phyloP scores from a whole-genome alignment of 352 stramenopile genomes.

The Phytophthora citricola region DNA sequence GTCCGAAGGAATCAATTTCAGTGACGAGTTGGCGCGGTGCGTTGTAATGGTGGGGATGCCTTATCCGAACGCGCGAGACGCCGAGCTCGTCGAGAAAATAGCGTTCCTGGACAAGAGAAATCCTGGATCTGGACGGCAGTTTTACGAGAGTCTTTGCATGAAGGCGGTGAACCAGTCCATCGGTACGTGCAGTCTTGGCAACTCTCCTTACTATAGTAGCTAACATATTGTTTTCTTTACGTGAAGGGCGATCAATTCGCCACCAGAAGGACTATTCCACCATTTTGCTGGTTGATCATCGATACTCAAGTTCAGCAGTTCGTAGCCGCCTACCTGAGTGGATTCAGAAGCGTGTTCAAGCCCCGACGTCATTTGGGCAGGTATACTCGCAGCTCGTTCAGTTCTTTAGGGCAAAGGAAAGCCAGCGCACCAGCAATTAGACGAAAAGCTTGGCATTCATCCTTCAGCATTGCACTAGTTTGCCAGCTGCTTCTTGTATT shows the following conservation, averaged over 20 bases:
- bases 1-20: conserved; percentile 99
- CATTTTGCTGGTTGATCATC: conserved; percentile 96
- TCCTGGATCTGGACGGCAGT: conserved; percentile 80
- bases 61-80: conserved; percentile 97
- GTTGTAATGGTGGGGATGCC: conserved; percentile 99
- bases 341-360: conserved; percentile 83
- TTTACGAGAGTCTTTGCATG: conserved; percentile 99
- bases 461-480: conserved; percentile 26
- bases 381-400: conserved; percentile 79
- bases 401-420: conserved; percentile 74
- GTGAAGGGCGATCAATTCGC: conserved; percentile 93
- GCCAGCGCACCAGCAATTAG: conserved; percentile 3
- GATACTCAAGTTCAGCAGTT: conserved; percentile 86
- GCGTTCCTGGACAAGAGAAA: conserved; percentile 83
- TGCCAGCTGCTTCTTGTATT: conserved; percentile 60
- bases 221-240: conserved; percentile 16
- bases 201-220: not conserved
- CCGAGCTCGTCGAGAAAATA: conserved; percentile 98
- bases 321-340: conserved; percentile 77
- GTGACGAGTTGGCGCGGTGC: conserved; percentile 96
- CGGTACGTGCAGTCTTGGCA: conserved; percentile 56
- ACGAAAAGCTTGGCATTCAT: conserved; percentile 9
- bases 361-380: conserved; percentile 67
- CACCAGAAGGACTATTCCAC: conserved; percentile 97
- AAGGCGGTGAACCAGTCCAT: conserved; percentile 99